A percentile compares a stretch with the other conserved stretches of the same genome.
phyloP scores from a whole-genome alignment of 1,284 basidiomycete genomes.

The Trichosporon asahii region DNA sequence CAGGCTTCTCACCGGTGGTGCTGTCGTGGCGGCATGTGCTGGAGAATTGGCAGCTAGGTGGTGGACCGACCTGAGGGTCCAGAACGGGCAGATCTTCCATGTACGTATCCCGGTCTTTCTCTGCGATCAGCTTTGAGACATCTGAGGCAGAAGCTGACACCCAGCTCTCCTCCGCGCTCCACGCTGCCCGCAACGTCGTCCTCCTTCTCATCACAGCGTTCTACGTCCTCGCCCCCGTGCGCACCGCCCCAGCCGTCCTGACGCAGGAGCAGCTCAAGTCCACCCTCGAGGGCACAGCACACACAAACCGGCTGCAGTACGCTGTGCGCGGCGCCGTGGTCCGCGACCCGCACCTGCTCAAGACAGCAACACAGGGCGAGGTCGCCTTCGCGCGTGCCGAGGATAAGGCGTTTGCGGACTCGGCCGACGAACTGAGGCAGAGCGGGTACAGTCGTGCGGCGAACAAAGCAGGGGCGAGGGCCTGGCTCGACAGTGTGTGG shows the following conservation, averaged over 20 bases:
- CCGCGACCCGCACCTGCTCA: conserved; percentile 17
- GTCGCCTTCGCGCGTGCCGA: conserved; percentile 5
- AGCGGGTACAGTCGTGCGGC: background rate
- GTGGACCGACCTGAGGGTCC: conserved; percentile 28
- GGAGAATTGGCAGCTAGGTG: conserved; percentile 26
- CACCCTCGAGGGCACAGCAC: conserved; percentile 17
- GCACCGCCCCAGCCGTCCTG: background rate
- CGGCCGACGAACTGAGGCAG: background rate
- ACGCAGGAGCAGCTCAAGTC: background rate
- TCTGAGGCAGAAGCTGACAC: conserved; percentile 1
- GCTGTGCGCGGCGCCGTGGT: conserved; percentile 25
- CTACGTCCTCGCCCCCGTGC: conserved; percentile 36
- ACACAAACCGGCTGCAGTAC: conserved; percentile 25
- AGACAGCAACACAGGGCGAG: conserved; percentile 2
- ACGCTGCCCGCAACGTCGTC: conserved; percentile 27
- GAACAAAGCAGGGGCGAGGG: background rate
- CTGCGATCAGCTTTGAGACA: no score
- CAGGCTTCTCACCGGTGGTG: conserved; percentile 27
- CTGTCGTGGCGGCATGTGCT: conserved; percentile 17
- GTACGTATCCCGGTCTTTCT: no score
- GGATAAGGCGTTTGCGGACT: conserved; percentile 9
- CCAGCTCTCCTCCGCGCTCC: conserved; percentile 33
- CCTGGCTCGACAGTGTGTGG: background rate
- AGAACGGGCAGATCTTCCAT: conserved; percentile 34
- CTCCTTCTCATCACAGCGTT: conserved; percentile 30